phyloP scores from a whole-genome alignment of 2,329 filamentous ascomycete genomes.

The Talaromyces sp. region DNA sequence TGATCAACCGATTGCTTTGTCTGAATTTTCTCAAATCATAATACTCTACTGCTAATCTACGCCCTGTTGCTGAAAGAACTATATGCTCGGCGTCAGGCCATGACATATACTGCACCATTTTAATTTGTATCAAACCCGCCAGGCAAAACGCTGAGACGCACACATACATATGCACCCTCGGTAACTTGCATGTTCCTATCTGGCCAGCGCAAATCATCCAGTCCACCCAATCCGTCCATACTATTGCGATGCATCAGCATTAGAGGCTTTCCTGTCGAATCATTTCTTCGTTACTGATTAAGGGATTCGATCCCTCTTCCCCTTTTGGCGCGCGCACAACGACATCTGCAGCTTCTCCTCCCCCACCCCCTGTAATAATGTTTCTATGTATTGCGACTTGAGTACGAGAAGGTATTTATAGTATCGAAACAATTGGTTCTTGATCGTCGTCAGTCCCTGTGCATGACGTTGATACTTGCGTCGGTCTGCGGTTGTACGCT shows the following conservation, averaged over 20 bases:
- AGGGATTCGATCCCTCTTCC: neutral
- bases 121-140: neutral
- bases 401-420: conserved; percentile 10
- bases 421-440: conserved; percentile 7
- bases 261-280: conserved; percentile 1
- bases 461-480: neutral
- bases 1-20: conserved; percentile 11
- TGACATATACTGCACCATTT: neutral
- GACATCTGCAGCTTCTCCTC: conserved; percentile 1
- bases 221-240: neutral
- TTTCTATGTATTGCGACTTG: neutral
- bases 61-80: neutral
- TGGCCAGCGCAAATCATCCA: neutral
- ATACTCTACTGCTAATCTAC: neutral
- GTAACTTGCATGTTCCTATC: conserved; percentile 11
- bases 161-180: neutral
- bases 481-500: neutral
- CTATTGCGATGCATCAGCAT: neutral
- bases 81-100: neutral
- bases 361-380: neutral
- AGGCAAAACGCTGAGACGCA: neutral
- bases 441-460: neutral
- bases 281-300: neutral
- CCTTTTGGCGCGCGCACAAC: neutral
- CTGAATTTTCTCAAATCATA: neutral